phyloP scores from a whole-genome alignment of 1,284 basidiomycete species.

The Tilletia walkeri region DNA sequence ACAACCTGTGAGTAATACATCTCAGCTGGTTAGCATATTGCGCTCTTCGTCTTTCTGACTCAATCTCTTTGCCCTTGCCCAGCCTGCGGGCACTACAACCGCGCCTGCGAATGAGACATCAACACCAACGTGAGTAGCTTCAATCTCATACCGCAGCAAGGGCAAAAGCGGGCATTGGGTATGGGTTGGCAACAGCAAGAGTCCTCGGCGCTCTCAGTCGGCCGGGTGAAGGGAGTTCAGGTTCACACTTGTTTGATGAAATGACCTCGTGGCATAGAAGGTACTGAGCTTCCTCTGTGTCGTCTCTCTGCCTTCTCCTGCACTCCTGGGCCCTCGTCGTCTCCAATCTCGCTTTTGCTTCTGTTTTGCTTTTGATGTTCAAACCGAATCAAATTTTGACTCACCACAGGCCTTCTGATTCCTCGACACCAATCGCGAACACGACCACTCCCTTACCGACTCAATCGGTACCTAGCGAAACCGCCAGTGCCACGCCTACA shows the following conservation, averaged over 20 bases:
- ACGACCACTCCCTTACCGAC: not conserved
- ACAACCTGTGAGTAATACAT: not conserved
- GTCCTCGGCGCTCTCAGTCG: no score
- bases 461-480: not conserved
- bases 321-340: not conserved
- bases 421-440: slow-evolving; percentile 2
- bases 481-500: not conserved
- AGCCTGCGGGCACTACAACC: not conserved
- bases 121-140: not conserved
- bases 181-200: no score
- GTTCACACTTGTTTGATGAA: no score
- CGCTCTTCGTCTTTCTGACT: not conserved
- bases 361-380: not conserved
- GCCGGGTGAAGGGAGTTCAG: no score
- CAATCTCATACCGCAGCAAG: no score
- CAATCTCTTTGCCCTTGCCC: not conserved
- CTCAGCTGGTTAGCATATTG: not conserved
- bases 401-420: slow-evolving; percentile 6
- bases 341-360: not conserved
- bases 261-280: no score
- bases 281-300: not conserved
- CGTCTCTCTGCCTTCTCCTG: not conserved
- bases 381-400: not conserved
- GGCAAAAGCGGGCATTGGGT: no score
- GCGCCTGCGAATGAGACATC: not conserved